phyloP scores from a whole-genome alignment of 768 basidiomycete species.

The Gautieria morchelliformis region DNA sequence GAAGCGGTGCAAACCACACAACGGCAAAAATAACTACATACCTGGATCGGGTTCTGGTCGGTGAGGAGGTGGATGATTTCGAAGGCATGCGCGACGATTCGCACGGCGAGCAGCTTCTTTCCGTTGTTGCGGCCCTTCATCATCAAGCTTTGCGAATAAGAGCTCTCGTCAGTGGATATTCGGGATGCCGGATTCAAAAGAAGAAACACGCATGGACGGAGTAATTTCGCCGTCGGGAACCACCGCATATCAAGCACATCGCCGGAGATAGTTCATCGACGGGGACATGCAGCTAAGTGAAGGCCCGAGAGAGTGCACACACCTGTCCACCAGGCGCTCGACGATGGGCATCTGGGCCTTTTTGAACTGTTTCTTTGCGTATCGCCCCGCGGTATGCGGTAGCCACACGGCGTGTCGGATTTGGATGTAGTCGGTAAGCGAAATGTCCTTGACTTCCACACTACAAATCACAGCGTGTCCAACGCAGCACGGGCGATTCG shows the following conservation, averaged over 20 bases:
- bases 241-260: too few relatives aligned
- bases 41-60: conserved; percentile 99
- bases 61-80: conserved; percentile 99
- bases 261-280: too few relatives aligned
- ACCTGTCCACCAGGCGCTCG: conserved; percentile 97
- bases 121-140: conserved; percentile 99
- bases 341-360: conserved; percentile 99
- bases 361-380: conserved; percentile 99
- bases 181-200: too few relatives aligned
- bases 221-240: too few relatives aligned
- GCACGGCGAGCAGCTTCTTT: conserved; percentile 97
- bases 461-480: neutral
- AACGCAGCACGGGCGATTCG: neutral
- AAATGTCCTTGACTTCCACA: conserved; percentile 99
- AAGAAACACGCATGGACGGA: too few relatives aligned
- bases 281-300: neutral
- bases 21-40: conserved; percentile 24
- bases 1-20: neutral
- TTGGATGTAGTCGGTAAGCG: conserved; percentile 98
- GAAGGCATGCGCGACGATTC: conserved; percentile 98
- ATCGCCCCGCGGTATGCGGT: conserved; percentile 98
- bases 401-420: conserved; percentile 95
- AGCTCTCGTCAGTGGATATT: too few relatives aligned
- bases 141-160: conserved; percentile 62
- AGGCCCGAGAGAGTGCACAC: neutral